Evolutionary conservation across 768 basidiomycete genomes (phyloP), one percentile per base, ranked within the genome.

Genomic region (Tricholoma furcatifolium): DNA sequence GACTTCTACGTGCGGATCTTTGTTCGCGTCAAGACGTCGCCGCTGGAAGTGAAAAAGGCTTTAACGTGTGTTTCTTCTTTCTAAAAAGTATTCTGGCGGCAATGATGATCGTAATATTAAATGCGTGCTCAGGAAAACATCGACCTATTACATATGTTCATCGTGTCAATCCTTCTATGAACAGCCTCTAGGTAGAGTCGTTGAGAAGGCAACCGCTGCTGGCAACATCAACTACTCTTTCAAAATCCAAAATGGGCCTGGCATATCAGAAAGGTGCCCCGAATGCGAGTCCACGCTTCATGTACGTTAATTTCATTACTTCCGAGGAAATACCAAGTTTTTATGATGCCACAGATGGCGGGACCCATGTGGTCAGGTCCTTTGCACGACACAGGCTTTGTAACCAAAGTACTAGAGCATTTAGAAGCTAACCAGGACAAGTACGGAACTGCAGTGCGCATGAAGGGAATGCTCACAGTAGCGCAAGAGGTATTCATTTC

Each of bases 301-400:
- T 69, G 91, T 94, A 63, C 47, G 81, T 70, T 30, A 30, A n/a
- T 32, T 32, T 38, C 38, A 32, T 38, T 36, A n/a, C 39, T 12
- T n/a, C 18, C 7, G 24, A 31, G 15, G 18, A 24, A 18, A 21
- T 12, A 24, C 12, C 36, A 38, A 27, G 27, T 7, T 27, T 41
- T 48, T 46, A 51, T 15, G 39, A 21, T 18, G 43, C 44, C 38
- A 40, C 56, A 96, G 93, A 65, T 94, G 32, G 92, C 89, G 17
- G 97, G 97, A 1, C 97, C 97, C 0, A 95, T 99, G 91, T 98
- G 97, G 97, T 85, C 88, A 5, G 94, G 88, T 1, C 82, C 87
- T 1, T 70, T 99, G 20, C 97, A 99, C 62, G 80, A 93, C 64
- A 60, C 72, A 1, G 75, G 73, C 6, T 99, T 98, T 61, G 77